Conservation (phyloP, 2,329 filamentous ascomycete species). For the Aureobasidium sp. region DNA sequence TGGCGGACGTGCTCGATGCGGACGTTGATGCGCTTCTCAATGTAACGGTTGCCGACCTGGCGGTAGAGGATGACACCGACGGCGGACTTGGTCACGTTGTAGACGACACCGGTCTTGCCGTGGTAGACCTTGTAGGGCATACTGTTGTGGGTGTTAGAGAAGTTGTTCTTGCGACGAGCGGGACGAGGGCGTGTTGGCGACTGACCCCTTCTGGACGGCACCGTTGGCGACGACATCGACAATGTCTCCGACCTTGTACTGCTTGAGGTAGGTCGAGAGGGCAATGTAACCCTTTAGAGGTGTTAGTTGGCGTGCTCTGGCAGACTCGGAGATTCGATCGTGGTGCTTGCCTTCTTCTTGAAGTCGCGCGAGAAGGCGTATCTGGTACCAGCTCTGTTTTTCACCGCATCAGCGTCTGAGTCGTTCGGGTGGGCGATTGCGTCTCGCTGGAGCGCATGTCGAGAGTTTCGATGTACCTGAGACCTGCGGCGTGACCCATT, state of each 20-base stretch:
- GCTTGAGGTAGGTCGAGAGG: slow-evolving; percentile 87
- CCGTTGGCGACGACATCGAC: slow-evolving; percentile 99
- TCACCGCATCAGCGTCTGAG: slow-evolving; percentile 9
- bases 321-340: not conserved
- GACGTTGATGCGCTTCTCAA: slow-evolving; percentile 99
- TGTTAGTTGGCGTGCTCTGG: slow-evolving; percentile 5
- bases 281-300: slow-evolving; percentile 67
- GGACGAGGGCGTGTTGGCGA: slow-evolving; percentile 17
- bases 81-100: slow-evolving; percentile 95
- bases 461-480: slow-evolving; percentile 18
- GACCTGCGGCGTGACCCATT: slow-evolving; percentile 47
- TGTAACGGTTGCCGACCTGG: slow-evolving; percentile 98
- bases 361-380: slow-evolving; percentile 80
- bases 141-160: slow-evolving; percentile 40
- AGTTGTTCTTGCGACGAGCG: not conserved
- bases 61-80: slow-evolving; percentile 99
- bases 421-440: not conserved
- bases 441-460: not conserved
- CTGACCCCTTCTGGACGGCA: slow-evolving; percentile 96
- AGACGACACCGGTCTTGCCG: slow-evolving; percentile 68
- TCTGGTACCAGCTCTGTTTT: slow-evolving; percentile 28
- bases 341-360: slow-evolving; percentile 50
- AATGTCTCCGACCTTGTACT: slow-evolving; percentile 98
- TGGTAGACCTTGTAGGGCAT: slow-evolving; percentile 99
- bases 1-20: slow-evolving; percentile 93